Conservation (phyloP, 129 eudicot genomes). For the Arctium minus region DNA sequence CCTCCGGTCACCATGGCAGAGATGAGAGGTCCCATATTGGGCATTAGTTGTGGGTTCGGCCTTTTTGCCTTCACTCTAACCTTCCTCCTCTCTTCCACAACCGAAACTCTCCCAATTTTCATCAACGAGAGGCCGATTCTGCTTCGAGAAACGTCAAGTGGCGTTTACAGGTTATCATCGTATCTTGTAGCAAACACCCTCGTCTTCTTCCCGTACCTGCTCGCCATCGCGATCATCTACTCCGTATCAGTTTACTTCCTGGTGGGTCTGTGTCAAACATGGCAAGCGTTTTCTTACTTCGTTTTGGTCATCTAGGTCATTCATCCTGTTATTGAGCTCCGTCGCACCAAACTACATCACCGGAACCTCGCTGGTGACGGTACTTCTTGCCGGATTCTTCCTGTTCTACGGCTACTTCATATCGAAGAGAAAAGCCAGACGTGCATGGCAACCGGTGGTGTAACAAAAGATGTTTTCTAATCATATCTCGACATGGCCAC, state of each 20-base stretch:
- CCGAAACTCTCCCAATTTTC: conserved; percentile 89
- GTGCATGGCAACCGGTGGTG: conserved; percentile 79
- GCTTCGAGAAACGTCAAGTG: conserved; percentile 84
- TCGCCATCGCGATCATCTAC: conserved; percentile 71
- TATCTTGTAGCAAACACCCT: conserved; percentile 79
- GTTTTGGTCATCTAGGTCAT: conserved; percentile 76
- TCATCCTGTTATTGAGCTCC: conserved; percentile 78
- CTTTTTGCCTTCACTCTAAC: conserved; percentile 94
- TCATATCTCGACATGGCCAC: too few relatives aligned
- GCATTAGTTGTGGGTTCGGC: conserved; percentile 45
- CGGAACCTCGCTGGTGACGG: conserved; percentile 75
- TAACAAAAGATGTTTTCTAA: too few relatives aligned
- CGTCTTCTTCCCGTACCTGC: conserved; percentile 79
- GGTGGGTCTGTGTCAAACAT: conserved; percentile 75
- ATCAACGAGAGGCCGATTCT: conserved; percentile 88
- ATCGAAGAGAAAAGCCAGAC: conserved; percentile 48
- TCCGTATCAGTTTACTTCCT: conserved; percentile 72
- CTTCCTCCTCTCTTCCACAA: conserved; percentile 88
- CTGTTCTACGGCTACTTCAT: conserved; percentile 94
- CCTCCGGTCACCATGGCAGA: too few relatives aligned
- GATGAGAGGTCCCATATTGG: too few relatives aligned
- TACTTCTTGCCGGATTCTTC: conserved; percentile 86
- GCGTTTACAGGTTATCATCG: conserved; percentile 85
- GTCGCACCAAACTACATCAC: conserved; percentile 92
- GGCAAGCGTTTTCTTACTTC: conserved; percentile 77